Percentiles rank a stretch among this genome's conserved stretches.
Evolutionary conservation across 768 basidiomycete genomes (phyloP).

Genomic region (Termitomyces sp.): DNA sequence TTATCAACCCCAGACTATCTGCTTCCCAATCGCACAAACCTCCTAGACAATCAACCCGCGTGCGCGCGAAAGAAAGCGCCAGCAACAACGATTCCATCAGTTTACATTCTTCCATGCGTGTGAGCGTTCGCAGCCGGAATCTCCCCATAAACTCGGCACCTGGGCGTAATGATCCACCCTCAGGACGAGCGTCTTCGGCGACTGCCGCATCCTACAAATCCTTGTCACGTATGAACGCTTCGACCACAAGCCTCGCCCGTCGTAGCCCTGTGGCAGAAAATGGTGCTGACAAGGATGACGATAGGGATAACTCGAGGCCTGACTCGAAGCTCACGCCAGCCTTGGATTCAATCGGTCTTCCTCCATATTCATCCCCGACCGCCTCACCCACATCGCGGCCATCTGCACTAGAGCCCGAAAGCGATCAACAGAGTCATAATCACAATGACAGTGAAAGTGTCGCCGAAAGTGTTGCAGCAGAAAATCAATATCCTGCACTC

Average conservation of each 20-base stretch:
- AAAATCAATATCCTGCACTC: neutral
- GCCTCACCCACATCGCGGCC: conserved; percentile 14
- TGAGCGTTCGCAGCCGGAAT: conserved; percentile 33
- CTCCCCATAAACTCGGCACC: conserved; percentile 11
- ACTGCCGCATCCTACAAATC: conserved; percentile 38
- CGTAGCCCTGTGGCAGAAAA: conserved; percentile 2
- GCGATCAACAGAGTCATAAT: conserved; percentile 4
- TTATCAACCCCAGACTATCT: conserved; percentile 38
- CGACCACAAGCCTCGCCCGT: conserved; percentile 16
- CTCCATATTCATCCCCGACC: conserved; percentile 10
- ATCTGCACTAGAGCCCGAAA: conserved; percentile 20
- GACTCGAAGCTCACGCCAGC: conserved; percentile 71
- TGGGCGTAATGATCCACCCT: conserved; percentile 8
- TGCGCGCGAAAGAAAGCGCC: conserved; percentile 28
- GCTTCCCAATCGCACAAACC: conserved; percentile 15
- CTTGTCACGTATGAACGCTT: conserved; percentile 29
- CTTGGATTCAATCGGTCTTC: conserved; percentile 14
- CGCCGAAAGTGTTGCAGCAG: neutral
- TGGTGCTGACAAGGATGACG: conserved; percentile 17
- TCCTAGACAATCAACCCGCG: conserved; percentile 11
- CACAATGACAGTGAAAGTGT: conserved; percentile 4
- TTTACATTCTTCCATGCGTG: conserved; percentile 34
- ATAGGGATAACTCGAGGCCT: conserved; percentile 39
- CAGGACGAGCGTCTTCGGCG: conserved; percentile 19
- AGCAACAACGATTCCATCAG: conserved; percentile 34